Evolutionary conservation across 2,329 filamentous ascomycete species (phyloP), one percentile per base, ranked within the genome.

Genomic region (Emergomyces africanus): DNA sequence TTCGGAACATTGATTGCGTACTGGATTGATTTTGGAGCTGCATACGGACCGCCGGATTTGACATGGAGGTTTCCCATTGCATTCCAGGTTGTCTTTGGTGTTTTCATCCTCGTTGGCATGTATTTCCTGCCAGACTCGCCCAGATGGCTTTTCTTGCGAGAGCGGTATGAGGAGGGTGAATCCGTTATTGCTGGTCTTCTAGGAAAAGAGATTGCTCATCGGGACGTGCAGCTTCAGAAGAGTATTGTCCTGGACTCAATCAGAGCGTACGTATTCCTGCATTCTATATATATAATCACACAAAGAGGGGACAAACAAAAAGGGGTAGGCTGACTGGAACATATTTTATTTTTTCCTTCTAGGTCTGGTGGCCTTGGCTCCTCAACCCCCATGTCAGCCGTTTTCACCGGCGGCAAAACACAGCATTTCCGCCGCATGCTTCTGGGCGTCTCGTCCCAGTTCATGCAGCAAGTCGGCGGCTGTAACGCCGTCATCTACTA

Each of bases 231-330:
- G 28, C 66, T 76, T 15, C 79, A 85, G 67, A 77, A 78, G 63
- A 80, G 81, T 55, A 82, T 85, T 0, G 83, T 86, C 25, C 69
- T 81, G 35, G 85, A 89, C 66, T 81, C 78, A 2, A 83, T 86
- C 63, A 75, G 76, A 30, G 79, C 79, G n/a, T 78, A 78, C 25
- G 78, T 68, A 15, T 14, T 5, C 25, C 18, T 14, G 14, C 15
- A 44, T 44, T 44, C 28, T 8, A 50, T 50, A 20, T 50, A 50
- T 5, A 14, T 30, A 30, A 30, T 3, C 30, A 6, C 3, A 30
- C 30, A 30, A 30, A 6, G 6, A 30, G 30, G 6, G 6, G 30
- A 30, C 3, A 6, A 30, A 30, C 10, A 44, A 37, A 14, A 37
- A 14, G 35, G 12, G 1, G 41, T 18, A 18, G 2, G 20, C n/a